Conservation (phyloP, 306 rosid genomes). For the Prunus padus region DNA sequence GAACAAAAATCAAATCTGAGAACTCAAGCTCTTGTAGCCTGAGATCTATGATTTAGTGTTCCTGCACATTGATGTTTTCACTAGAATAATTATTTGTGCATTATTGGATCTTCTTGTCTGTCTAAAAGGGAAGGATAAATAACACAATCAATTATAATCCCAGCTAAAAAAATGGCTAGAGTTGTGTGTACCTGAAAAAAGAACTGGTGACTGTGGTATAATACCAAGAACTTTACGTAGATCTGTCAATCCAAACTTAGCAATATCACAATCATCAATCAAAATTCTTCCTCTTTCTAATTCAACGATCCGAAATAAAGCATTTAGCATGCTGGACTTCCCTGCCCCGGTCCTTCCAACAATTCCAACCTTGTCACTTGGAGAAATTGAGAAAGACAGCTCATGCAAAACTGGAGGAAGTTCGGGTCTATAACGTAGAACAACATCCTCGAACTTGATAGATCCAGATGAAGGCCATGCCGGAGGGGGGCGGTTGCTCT, state of each 20-base stretch:
- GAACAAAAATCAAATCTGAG: no score
- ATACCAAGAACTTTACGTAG: conserved; percentile 48
- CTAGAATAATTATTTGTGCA: no score
- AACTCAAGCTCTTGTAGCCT: no score
- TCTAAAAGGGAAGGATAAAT: no score
- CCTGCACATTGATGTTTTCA: no score
- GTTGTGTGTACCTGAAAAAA: conserved; percentile 40
- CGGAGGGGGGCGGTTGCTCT: conserved; percentile 47
- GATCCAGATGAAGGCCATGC: conserved; percentile 51
- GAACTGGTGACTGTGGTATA: conserved; percentile 52
- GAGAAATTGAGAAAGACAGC: conserved; percentile 39
- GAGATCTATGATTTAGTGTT: no score
- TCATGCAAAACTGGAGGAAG: conserved; percentile 51
- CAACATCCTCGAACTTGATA: conserved; percentile 43
- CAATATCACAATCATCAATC: conserved; percentile 44
- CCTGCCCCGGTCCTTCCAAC: conserved; percentile 59
- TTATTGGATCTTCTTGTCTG: no score
- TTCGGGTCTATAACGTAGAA: conserved; percentile 49
- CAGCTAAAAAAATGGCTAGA: no score
- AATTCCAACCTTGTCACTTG: conserved; percentile 50
- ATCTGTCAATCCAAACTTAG: conserved; percentile 45
- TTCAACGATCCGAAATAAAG: conserved; percentile 49
- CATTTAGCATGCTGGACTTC: conserved; percentile 50
- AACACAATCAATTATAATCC: no score
- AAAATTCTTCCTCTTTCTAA: conserved; percentile 46